phyloP scores from a whole-genome alignment of 2,329 filamentous ascomycete genomes.

The Pestalotiopsis sp. region DNA sequence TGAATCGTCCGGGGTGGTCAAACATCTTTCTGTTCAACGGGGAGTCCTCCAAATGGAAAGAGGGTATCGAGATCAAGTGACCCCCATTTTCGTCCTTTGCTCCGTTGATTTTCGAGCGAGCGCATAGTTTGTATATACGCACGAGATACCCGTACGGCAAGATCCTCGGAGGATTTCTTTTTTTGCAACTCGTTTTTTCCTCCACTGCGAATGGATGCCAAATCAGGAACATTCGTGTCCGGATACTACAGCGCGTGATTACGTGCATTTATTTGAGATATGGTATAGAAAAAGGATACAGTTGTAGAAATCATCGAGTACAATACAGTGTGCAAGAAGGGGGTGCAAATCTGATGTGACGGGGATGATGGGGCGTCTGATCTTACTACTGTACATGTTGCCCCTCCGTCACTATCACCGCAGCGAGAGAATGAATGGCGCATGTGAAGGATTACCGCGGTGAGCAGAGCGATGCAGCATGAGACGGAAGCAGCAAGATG shows the following conservation, averaged over 20 bases:
- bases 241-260: neutral
- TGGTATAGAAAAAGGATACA: neutral
- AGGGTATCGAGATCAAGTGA: slow-evolving; percentile 11
- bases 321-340: no score
- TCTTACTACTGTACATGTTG: no score
- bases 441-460: no score
- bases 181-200: neutral
- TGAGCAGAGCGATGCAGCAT: no score
- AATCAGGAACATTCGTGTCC: neutral
- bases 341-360: no score
- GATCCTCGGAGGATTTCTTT: neutral
- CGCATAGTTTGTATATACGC: slow-evolving; percentile 17
- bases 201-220: neutral
- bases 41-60: slow-evolving; percentile 22
- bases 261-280: neutral
- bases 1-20: neutral
- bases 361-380: no score
- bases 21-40: slow-evolving; percentile 16
- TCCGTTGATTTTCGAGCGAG: neutral
- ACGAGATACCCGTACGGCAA: neutral
- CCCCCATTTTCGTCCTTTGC: slow-evolving; percentile 9
- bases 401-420: no score
- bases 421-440: no score
- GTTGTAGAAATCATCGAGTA: no score
- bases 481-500: no score